Conservation (phyloP, 2,329 filamentous ascomycete species). For the Trichocomaceae sp. region DNA sequence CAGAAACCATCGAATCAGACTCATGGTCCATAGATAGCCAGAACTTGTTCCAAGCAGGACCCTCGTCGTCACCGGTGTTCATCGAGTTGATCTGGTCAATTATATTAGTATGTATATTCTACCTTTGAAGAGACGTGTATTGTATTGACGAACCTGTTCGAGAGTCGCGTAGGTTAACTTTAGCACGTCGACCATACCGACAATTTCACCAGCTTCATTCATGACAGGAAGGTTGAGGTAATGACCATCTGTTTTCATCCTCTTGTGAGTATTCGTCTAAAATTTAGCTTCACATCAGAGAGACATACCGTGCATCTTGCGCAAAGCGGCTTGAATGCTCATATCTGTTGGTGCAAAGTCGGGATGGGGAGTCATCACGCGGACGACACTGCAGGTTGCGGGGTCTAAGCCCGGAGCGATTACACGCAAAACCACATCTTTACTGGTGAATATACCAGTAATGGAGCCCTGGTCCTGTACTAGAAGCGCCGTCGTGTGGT, state of each 20-base stretch:
- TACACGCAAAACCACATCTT: conserved; percentile 95
- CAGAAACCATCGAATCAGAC: conserved; percentile 93
- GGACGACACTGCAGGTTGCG: conserved; percentile 89
- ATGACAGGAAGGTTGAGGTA: conserved; percentile 98
- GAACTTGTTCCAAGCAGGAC: conserved; percentile 99
- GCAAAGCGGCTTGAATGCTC: conserved; percentile 94
- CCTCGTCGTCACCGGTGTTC: conserved; percentile 79
- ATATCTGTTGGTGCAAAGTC: conserved; percentile 98
- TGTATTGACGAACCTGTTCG: conserved; percentile 61
- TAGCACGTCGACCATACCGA: conserved; percentile 98
- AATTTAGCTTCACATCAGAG: not conserved
- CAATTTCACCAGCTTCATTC: conserved; percentile 94
- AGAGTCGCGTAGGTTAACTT: conserved; percentile 97
- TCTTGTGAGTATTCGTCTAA: conserved; percentile 14
- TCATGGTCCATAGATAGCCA: conserved; percentile 95
- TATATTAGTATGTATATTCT: not conserved
- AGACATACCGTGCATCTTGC: conserved; percentile 93
- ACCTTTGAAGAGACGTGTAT: not conserved
- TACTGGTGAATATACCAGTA: conserved; percentile 98
- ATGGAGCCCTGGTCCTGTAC: conserved; percentile 96
- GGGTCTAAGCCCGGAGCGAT: conserved; percentile 96
- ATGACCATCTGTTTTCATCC: conserved; percentile 69
- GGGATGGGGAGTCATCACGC: conserved; percentile 97
- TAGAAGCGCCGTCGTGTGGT: conserved; percentile 92
- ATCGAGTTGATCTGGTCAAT: conserved; percentile 70